These are phyloP conservation scores for Ascomycota sp. DNA, from an alignment of 2,329 filamentous ascomycete genomes.

Conservation along the genomic window DNA sequence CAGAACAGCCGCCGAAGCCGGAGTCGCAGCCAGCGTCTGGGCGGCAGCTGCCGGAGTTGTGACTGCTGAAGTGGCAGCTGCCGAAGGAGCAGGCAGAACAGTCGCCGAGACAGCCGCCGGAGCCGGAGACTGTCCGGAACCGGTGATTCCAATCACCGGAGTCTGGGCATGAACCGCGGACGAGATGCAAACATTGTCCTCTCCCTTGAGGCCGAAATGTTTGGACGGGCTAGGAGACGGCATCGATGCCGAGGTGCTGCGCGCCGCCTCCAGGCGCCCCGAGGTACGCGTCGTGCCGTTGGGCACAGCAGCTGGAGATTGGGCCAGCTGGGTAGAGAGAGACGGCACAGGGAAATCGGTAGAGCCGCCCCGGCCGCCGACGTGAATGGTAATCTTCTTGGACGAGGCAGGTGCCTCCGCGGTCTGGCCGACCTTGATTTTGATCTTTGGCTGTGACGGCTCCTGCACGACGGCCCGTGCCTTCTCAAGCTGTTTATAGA, in stretches of 20 bases:
- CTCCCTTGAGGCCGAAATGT: constrained; percentile 14
- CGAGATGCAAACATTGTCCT: constrained; percentile 11
- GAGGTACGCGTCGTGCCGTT: constrained; percentile 7
- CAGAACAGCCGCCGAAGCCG: neutral
- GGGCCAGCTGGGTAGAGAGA: constrained; percentile 11
- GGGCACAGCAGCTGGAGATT: constrained; percentile 6
- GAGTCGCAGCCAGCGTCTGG: too few species aligned
- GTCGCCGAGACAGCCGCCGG: neutral
- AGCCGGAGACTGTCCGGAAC: neutral
- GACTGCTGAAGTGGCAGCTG: too few species aligned
- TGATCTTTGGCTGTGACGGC: constrained; percentile 57
- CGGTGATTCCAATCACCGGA: constrained; percentile 3
- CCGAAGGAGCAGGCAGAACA: neutral
- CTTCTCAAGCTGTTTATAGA: constrained; percentile 45
- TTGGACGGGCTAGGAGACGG: constrained; percentile 25
- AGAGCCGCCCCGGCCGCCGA: constrained; percentile 37
- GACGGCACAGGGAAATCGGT: constrained; percentile 27
- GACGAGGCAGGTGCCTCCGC: constrained; percentile 22
- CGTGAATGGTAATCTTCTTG: constrained; percentile 53
- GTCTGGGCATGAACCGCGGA: constrained; percentile 7
- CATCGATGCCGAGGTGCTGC: constrained; percentile 18
- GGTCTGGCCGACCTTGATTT: constrained; percentile 45
- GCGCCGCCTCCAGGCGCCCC: constrained; percentile 15
- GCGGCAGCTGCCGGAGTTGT: too few species aligned
- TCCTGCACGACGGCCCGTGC: constrained; percentile 55